Evolutionary conservation across 305 asterid species (phyloP).

Genomic region (Salvia sclarea): DNA sequence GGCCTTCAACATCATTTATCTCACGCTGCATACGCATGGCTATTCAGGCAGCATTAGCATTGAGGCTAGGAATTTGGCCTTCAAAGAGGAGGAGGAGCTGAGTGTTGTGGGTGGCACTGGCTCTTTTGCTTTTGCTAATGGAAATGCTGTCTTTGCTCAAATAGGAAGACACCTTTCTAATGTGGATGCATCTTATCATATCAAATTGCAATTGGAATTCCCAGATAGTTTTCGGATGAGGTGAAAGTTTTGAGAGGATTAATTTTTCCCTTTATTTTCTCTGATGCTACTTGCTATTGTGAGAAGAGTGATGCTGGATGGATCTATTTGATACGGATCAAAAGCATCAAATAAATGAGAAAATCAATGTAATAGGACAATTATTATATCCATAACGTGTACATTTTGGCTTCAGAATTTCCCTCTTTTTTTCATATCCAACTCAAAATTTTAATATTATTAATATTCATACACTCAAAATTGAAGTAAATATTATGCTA

Average conservation of each 20-base stretch:
- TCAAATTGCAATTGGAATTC: conserved; percentile 66
- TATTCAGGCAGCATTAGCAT: conserved; percentile 66
- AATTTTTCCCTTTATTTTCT: not conserved
- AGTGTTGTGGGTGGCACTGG: conserved; percentile 84
- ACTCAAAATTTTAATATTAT: no score
- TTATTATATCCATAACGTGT: no score
- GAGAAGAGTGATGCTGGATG: no score
- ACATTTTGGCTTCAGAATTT: no score
- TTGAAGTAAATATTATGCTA: no score
- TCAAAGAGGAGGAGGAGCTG: conserved; percentile 49
- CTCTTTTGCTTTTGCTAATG: conserved; percentile 80
- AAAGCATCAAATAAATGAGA: no score
- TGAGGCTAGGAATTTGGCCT: conserved; percentile 51
- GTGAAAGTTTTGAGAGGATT: not conserved
- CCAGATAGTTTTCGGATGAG: conserved; percentile 43
- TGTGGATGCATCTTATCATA: conserved; percentile 51
- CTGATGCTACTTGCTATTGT: not conserved
- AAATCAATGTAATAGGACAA: no score
- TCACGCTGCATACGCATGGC: conserved; percentile 49
- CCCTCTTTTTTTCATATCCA: no score
- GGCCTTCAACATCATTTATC: conserved; percentile 70
- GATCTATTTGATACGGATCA: no score
- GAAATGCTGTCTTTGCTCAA: conserved; percentile 62
- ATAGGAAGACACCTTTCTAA: conserved; percentile 27
- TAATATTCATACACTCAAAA: no score